Evolutionary conservation across 2,329 filamentous ascomycete species (phyloP).

Genomic region (Chaetomiaceae sp.): DNA sequence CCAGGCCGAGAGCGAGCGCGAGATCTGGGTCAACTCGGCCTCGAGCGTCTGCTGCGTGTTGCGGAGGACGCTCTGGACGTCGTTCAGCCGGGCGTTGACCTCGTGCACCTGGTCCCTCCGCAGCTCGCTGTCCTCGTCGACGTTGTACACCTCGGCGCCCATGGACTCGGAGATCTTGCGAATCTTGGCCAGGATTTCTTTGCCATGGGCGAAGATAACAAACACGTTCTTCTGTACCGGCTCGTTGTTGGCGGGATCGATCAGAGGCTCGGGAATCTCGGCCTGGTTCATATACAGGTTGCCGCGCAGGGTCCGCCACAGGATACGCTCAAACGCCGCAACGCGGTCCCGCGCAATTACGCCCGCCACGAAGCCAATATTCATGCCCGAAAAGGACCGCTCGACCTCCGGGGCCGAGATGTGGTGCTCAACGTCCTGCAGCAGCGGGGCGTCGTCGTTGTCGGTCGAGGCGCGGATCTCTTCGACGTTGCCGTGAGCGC

Average conservation of each 20-base stretch:
- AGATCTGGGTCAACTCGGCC: conserved; percentile 89
- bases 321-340: conserved; percentile 90
- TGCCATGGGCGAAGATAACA: conserved; percentile 97
- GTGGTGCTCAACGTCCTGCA: conserved; percentile 89
- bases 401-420: conserved; percentile 63
- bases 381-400: conserved; percentile 92
- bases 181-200: conserved; percentile 98
- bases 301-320: conserved; percentile 94
- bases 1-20: conserved; percentile 88
- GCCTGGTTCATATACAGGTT: conserved; percentile 99
- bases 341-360: conserved; percentile 92
- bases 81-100: conserved; percentile 87
- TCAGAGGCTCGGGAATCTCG: conserved; percentile 88
- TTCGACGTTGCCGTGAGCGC: conserved; percentile 92
- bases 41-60: conserved; percentile 95
- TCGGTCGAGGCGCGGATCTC: conserved; percentile 90
- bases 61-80: conserved; percentile 84
- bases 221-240: conserved; percentile 96
- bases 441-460: conserved; percentile 86
- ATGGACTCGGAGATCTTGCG: conserved; percentile 98
- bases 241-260: conserved; percentile 91
- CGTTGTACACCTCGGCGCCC: conserved; percentile 90
- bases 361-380: conserved; percentile 96
- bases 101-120: conserved; percentile 95
- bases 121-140: conserved; percentile 95